A percentile compares a stretch with the other conserved stretches of the same genome.
Evolutionary conservation across 352 stramenopile genomes (phyloP).

Genomic region (Nothophytophthora sp.): DNA sequence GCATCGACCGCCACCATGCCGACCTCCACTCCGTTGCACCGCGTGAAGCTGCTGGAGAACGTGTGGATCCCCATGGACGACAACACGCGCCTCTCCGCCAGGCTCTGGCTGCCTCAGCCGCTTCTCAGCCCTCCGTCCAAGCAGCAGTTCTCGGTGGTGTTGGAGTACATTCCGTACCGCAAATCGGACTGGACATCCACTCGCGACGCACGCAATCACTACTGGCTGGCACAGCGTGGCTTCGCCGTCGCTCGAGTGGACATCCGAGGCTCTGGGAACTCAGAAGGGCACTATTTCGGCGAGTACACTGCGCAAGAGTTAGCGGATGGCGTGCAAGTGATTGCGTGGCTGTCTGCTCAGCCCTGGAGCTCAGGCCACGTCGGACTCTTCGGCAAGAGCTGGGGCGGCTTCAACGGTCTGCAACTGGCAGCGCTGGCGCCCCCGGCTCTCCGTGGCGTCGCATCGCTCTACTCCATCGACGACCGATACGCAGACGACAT

Average conservation of each 20-base stretch:
- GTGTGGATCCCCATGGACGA: constrained; percentile 39
- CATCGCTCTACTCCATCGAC: constrained; percentile 60
- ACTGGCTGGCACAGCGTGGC: constrained; percentile 46
- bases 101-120: constrained; percentile 37
- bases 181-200: constrained; percentile 51
- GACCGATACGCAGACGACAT: constrained; percentile 55
- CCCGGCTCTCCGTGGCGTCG: constrained; percentile 38
- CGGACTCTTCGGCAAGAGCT: constrained; percentile 56
- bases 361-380: constrained; percentile 43
- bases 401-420: constrained; percentile 53
- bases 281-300: constrained; percentile 36
- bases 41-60: constrained; percentile 34
- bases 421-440: constrained; percentile 44
- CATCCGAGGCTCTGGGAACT: constrained; percentile 50
- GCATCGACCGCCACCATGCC: too few species aligned
- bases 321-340: constrained; percentile 43
- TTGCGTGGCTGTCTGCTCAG: constrained; percentile 45
- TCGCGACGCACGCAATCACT: constrained; percentile 43
- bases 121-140: not conserved
- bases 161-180: constrained; percentile 61
- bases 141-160: constrained; percentile 33
- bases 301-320: constrained; percentile 53
- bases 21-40: constrained; percentile 6
- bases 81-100: constrained; percentile 26
- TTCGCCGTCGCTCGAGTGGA: constrained; percentile 51